Evolutionary conservation across 345 rosid genomes (phyloP), one percentile per base, ranked within the genome.

Genomic region (Combretum micranthum): DNA sequence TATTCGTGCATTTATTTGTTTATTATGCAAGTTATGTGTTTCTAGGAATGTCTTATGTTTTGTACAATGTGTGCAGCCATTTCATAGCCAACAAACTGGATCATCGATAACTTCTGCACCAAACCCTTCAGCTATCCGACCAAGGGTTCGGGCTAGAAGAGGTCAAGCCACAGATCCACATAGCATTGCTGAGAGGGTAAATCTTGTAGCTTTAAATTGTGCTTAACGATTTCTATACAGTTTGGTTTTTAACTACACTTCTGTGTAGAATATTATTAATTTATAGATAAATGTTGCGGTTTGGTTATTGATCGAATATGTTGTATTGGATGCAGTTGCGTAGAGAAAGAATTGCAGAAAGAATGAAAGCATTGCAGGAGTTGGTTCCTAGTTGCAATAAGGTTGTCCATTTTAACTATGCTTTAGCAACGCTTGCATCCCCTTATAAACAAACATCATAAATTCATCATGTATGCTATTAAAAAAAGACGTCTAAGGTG

Each of bases 351-450:
- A 86, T 86, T 39, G 78, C 87, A 0, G 94, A 83, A 62, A 75
- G 94, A 64, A 77, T 86, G 80, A 86, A 73, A 69, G 89, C 87
- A 14, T 59, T 86, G 70, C 89, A 86, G 72, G 87, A 86, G 67
- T 53, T 86, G 72, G 94, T 86, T 67, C 94, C 89, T 26, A 83
- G 80, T 62, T 67, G 79, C 75, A 86, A 80, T 74, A 86, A 81
- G 94, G 94, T 81, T 59, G 19, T 55, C 43, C 37, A 2, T 58
- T 22, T 49, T 15, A 22, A 52, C 13, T 0, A 18, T 46, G 52
- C 60, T 20, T 39, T 55, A 46, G 15, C n/a, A 20, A 15, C 19
- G 7, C 9, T 32, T 32, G 39, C 39, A 32, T 25, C 6, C 3
- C 32, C 32, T 25, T 25, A 0, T n/a, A n/a, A 25, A 25, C 1